Evolutionary conservation across 192 early-diverging fungal species (phyloP), one percentile per base, ranked within the genome.

Genomic region (Gonapodya sp.): DNA sequence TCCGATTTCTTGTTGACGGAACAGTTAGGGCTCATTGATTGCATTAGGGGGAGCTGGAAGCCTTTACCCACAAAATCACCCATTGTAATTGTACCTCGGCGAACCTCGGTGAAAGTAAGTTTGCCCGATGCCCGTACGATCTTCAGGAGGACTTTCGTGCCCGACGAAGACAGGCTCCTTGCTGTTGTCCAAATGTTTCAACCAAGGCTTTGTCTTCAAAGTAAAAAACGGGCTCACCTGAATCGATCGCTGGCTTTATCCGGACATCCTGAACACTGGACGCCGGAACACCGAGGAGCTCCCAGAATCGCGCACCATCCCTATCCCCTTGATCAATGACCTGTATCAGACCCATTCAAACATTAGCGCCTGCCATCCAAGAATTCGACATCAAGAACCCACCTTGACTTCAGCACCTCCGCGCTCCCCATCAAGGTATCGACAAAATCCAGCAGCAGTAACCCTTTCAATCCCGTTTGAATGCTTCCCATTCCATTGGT

Each of bases 401-500:
- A 82, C 77, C 74, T 84, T 79, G 31, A 84, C 80, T 36, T 83
- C 82, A 35, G 80, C 81, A 31, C 87, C 83, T 18, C 78, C 79
- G 8, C 94, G 84, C 78, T 94, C 94, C 74, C 87, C 85, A 2
- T 85, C 85, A 31, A 95, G 73, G n/a, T 87, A 84, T 18, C 87
- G 82, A 31, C 87, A 86, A 80, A 89, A 91, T 81, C 93, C 90
- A 24, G 92, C 91, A 1, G 91, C 94, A 73, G 92, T 94, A 46
- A 87, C 87, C 81, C 86, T 92, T 82, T 95, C 94, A 34, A 89
- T 80, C 0, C 93, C 93, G 18, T 85, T 88, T 35, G 87, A 83
- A 0, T 88, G 79, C 31, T 78, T 80, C 2, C 94, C 93, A 80
- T 94, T 92, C 91, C 92, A 93, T 82, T 91, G 91, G 81, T 88